Evolutionary conservation across 2,329 filamentous ascomycete genomes (phyloP).

Genomic region (Scedosporium dehoogii): DNA sequence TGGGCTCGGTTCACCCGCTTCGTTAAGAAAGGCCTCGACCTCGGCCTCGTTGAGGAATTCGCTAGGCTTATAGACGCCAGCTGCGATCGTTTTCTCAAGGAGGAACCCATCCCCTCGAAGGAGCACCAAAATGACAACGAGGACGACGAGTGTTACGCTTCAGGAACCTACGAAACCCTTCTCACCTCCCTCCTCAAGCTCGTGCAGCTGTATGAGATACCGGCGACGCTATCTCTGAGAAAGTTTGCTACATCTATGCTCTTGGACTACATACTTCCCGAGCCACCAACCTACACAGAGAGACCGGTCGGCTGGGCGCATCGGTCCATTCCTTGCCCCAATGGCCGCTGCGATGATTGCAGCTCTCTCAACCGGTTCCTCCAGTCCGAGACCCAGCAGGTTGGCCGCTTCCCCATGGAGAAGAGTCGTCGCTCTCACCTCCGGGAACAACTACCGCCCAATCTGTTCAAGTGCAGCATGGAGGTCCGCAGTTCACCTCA

Average conservation of each 20-base stretch:
- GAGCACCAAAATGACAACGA: slow-evolving; percentile 6
- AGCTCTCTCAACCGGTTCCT: slow-evolving; percentile 17
- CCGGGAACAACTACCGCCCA: slow-evolving; percentile 1
- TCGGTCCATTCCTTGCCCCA: background rate
- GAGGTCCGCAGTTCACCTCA: background rate
- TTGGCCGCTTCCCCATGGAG: slow-evolving; percentile 10
- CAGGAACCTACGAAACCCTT: background rate
- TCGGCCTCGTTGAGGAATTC: slow-evolving; percentile 24
- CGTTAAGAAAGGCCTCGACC: slow-evolving; percentile 14
- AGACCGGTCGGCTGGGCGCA: background rate
- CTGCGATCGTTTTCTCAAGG: slow-evolving; percentile 14
- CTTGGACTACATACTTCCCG: background rate
- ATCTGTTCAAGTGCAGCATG: background rate
- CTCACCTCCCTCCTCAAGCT: background rate
- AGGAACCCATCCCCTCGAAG: slow-evolving; percentile 7
- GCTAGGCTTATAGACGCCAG: slow-evolving; percentile 14
- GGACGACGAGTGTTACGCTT: background rate
- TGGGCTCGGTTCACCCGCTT: background rate
- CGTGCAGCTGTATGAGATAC: background rate
- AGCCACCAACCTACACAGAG: background rate
- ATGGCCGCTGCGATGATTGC: slow-evolving; percentile 18
- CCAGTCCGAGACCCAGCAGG: background rate
- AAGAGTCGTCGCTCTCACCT: slow-evolving; percentile 15
- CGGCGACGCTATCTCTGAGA: background rate
- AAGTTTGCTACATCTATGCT: background rate